These are phyloP conservation scores for Pseudoturritis turrita DNA, from an alignment of 345 rosid species.

Conservation along the genomic window DNA sequence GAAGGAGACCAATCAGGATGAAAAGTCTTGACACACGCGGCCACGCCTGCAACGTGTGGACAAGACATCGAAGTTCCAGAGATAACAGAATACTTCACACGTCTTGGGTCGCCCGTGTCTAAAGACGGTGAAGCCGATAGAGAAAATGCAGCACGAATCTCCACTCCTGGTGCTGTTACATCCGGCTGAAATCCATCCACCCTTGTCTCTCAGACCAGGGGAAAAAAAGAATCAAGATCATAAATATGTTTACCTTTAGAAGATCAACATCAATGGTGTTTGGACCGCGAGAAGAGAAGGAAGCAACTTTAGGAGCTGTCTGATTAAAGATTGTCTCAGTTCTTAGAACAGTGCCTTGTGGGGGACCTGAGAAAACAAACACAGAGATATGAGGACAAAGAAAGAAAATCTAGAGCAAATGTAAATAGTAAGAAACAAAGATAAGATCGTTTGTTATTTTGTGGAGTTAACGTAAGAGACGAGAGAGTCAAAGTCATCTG, in stretches of 20 bases:
- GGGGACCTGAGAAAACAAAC: conserved; percentile 4
- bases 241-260: no score
- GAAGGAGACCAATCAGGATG: conserved; percentile 59
- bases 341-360: conserved; percentile 21
- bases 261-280: no score
- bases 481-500: not conserved
- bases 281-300: conserved; percentile 37
- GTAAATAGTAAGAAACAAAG: not conserved
- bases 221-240: not conserved
- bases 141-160: conserved; percentile 38
- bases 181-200: conserved; percentile 38
- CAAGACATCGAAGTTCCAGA: conserved; percentile 60
- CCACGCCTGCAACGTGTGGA: conserved; percentile 47
- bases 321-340: conserved; percentile 11
- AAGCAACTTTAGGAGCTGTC: conserved; percentile 24
- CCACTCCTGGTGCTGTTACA: conserved; percentile 43
- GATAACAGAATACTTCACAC: conserved; percentile 14
- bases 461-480: conserved; percentile 29
- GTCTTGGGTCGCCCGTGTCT: conserved; percentile 1
- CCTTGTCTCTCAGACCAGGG: not conserved
- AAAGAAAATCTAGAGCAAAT: no score
- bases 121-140: conserved; percentile 7
- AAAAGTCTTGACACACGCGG: conserved; percentile 36
- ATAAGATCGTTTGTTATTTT: conserved; percentile 24
- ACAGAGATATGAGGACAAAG: not conserved